A percentile compares a stretch with the other conserved stretches of the same genome.
Evolutionary conservation across 2,329 filamentous ascomycete species (phyloP).

Genomic region (Ophiobolus disseminans): DNA sequence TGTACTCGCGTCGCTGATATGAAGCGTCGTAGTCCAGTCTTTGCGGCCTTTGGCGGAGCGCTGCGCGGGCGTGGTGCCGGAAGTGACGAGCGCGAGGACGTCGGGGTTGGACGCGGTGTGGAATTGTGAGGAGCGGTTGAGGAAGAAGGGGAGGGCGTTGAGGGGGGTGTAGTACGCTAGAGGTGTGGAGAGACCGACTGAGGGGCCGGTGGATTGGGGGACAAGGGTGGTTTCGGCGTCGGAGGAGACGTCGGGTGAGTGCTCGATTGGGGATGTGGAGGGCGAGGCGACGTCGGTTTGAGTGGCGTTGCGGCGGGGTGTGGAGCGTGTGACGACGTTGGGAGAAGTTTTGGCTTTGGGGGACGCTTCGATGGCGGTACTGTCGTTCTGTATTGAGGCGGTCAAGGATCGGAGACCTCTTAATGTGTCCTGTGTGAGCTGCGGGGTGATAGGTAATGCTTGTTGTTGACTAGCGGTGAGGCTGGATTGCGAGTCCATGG

Average conservation of each 20-base stretch:
- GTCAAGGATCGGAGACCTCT: constrained; percentile 26
- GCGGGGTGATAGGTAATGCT: constrained; percentile 45
- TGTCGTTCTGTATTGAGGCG: constrained; percentile 21
- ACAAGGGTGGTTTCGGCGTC: constrained; percentile 9
- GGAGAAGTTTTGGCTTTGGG: background rate
- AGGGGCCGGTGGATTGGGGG: constrained; percentile 17
- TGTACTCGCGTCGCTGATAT: constrained; percentile 49
- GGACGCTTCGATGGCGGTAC: background rate
- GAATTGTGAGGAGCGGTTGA: constrained; percentile 50
- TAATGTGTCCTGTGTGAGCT: constrained; percentile 46
- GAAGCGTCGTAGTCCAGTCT: constrained; percentile 53
- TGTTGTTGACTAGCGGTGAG: constrained; percentile 16
- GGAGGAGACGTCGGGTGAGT: constrained; percentile 24
- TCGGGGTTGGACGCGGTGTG: constrained; percentile 50
- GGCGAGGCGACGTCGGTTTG: constrained; percentile 15
- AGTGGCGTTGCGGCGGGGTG: constrained; percentile 18
- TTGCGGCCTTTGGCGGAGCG: constrained; percentile 52
- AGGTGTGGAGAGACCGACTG: constrained; percentile 50
- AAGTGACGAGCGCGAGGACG: constrained; percentile 53
- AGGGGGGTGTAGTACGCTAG: constrained; percentile 57
- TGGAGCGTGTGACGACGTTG: constrained; percentile 9
- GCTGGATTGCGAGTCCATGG: constrained; percentile 30
- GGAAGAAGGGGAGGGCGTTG: constrained; percentile 46
- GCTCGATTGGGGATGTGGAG: constrained; percentile 10
- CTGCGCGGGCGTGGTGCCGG: constrained; percentile 38